Evolutionary conservation across 306 rosid genomes (phyloP).

Genomic region (Quercus berberidifolia): DNA sequence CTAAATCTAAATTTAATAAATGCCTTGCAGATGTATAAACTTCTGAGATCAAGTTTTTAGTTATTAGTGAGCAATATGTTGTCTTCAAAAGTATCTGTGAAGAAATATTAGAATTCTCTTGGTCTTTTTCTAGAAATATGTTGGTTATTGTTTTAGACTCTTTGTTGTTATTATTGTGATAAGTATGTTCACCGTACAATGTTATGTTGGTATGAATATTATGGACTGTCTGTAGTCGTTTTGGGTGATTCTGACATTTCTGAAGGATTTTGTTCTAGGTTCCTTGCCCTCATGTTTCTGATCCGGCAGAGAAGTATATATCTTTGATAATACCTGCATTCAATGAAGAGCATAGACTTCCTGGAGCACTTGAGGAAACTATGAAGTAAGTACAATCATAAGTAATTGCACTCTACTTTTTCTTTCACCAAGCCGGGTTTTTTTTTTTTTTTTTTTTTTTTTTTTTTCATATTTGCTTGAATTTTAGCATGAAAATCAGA

Average conservation of each 20-base stretch:
- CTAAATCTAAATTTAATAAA: not conserved
- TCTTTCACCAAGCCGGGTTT: not conserved
- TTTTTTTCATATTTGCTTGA: not conserved
- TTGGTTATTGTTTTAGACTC: not conserved
- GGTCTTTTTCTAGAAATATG: not conserved
- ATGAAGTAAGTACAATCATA: conserved; percentile 56
- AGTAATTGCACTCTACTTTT: not conserved
- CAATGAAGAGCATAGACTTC: conserved; percentile 87
- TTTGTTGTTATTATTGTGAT: not conserved
- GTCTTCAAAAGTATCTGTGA: no score
- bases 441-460: no score
- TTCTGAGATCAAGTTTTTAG: not conserved
- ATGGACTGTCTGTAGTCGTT: conserved; percentile 15
- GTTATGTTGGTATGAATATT: not conserved
- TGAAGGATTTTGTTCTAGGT: conserved; percentile 39
- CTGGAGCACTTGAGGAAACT: conserved; percentile 81
- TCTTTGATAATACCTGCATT: conserved; percentile 85
- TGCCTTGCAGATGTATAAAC: not conserved
- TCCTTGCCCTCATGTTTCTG: conserved; percentile 71
- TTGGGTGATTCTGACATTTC: conserved; percentile 20
- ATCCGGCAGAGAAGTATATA: conserved; percentile 85
- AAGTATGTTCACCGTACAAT: no score
- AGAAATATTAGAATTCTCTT: no score
- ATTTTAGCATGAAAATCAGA: not conserved
- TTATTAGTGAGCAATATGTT: not conserved